phyloP scores from a whole-genome alignment of 2,329 filamentous ascomycete species.

The Phyllosticta capitalensis region DNA sequence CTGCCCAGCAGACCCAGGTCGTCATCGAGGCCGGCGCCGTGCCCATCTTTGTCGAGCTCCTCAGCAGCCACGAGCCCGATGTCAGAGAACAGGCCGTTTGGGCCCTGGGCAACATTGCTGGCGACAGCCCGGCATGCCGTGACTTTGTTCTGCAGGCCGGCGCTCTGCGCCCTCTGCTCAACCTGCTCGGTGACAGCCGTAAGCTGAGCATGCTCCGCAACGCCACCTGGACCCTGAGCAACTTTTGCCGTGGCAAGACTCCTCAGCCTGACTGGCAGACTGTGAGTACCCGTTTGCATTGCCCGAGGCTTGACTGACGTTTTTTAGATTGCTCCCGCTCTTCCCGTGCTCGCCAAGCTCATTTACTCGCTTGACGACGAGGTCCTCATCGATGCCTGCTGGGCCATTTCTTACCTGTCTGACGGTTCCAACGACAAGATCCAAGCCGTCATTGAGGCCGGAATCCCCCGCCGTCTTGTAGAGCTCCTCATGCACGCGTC shows the following conservation, averaged over 20 bases:
- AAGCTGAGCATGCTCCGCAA: constrained; percentile 99
- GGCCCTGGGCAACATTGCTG: constrained; percentile 97
- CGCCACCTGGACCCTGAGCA: constrained; percentile 97
- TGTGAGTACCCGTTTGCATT: constrained; percentile 45
- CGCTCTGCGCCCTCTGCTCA: constrained; percentile 81
- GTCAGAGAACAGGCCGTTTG: constrained; percentile 97
- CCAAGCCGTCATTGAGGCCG: constrained; percentile 95
- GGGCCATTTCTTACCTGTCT: constrained; percentile 97
- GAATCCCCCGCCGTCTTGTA: constrained; percentile 90
- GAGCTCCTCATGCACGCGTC: constrained; percentile 97
- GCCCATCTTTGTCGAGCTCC: constrained; percentile 93
- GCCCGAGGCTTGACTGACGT: constrained; percentile 1
- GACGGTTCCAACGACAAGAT: constrained; percentile 99
- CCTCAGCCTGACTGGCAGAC: constrained; percentile 97
- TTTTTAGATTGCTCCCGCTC: constrained; percentile 76
- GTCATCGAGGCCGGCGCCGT: constrained; percentile 98
- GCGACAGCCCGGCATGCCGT: constrained; percentile 93
- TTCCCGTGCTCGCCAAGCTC: constrained; percentile 91
- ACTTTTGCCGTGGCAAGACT: constrained; percentile 99
- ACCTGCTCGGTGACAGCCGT: constrained; percentile 87
- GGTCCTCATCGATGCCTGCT: constrained; percentile 97
- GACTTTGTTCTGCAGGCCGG: constrained; percentile 91
- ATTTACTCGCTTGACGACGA: constrained; percentile 98
- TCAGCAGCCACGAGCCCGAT: constrained; percentile 93
- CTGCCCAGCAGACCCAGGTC: constrained; percentile 93